phyloP scores from a whole-genome alignment of 768 basidiomycete species.

The Phlebiopsis flavidoalba region DNA sequence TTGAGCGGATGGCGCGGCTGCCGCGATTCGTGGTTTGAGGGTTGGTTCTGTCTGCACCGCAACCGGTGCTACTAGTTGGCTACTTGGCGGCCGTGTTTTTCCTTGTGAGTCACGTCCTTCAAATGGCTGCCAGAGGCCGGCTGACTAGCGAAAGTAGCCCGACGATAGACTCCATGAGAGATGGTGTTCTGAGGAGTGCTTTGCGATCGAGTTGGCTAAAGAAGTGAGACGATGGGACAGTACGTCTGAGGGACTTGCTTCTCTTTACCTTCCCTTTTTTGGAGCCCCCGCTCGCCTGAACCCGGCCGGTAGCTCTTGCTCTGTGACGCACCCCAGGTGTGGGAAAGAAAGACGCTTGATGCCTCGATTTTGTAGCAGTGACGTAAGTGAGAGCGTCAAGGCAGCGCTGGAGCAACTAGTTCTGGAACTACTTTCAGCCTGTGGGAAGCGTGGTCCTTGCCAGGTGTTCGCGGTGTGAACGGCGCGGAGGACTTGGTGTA shows the following conservation, averaged over 20 bases:
- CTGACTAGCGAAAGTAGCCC: conserved; percentile 85
- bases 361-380: conserved; percentile 78
- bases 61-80: background rate
- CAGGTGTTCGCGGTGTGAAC: conserved; percentile 40
- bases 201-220: conserved; percentile 86
- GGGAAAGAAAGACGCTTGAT: conserved; percentile 91
- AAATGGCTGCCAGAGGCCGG: conserved; percentile 68
- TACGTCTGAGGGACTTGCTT: conserved; percentile 76
- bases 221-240: conserved; percentile 86
- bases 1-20: background rate
- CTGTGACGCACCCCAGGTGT: too few relatives aligned
- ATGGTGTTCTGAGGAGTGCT: conserved; percentile 77
- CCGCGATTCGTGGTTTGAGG: background rate
- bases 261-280: conserved; percentile 96
- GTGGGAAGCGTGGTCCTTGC: conserved; percentile 57
- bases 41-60: background rate
- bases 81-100: background rate
- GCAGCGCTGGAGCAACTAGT: conserved; percentile 89
- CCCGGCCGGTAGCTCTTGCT: conserved; percentile 86
- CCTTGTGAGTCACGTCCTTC: conserved; percentile 42
- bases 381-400: conserved; percentile 88
- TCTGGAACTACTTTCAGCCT: conserved; percentile 85
- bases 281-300: conserved; percentile 54
- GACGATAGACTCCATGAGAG: conserved; percentile 92
- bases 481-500: conserved; percentile 41